Percentiles rank a stretch among this genome's conserved stretches.
phyloP scores from a whole-genome alignment of 2,329 filamentous ascomycete species.

The Sarocladium strictum region DNA sequence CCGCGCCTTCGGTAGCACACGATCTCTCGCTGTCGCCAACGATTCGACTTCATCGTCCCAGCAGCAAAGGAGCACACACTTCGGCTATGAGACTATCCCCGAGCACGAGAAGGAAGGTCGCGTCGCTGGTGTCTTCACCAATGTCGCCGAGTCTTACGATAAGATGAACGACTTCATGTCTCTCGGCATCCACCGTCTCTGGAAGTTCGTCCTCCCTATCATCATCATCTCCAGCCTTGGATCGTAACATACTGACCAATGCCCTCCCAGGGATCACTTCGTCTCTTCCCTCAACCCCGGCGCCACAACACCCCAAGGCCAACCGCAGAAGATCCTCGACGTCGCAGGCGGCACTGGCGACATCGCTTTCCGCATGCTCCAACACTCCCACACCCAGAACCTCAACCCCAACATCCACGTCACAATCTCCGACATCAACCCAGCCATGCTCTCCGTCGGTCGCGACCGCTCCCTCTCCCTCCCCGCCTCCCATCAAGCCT shows the following conservation, averaged over 20 bases:
- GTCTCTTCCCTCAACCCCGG: constrained; percentile 87
- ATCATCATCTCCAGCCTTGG: background rate
- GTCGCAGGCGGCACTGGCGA: constrained; percentile 96
- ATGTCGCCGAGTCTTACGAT: constrained; percentile 90
- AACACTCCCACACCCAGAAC: constrained; percentile 78
- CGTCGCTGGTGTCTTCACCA: constrained; percentile 89
- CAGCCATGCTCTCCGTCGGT: constrained; percentile 87
- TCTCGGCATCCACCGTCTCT: constrained; percentile 89
- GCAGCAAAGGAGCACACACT: constrained; percentile 61
- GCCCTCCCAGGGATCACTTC: constrained; percentile 66
- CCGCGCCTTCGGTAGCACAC: constrained; percentile 23
- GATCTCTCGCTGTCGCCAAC: constrained; percentile 17
- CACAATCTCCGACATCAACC: constrained; percentile 93
- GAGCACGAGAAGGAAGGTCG: constrained; percentile 66
- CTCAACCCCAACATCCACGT: constrained; percentile 72
- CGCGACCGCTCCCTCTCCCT: constrained; percentile 64
- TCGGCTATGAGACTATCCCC: constrained; percentile 81
- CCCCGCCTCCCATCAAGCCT: constrained; percentile 47
- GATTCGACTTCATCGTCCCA: constrained; percentile 34
- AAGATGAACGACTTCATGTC: constrained; percentile 99
- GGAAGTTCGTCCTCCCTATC: constrained; percentile 58
- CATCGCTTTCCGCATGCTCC: constrained; percentile 93
- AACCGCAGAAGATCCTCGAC: constrained; percentile 74
- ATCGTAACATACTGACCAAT: background rate
- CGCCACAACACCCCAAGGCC: constrained; percentile 36